These are phyloP conservation scores for Boletus reticuloceps DNA, from an alignment of 768 basidiomycete species.

Conservation along the genomic window DNA sequence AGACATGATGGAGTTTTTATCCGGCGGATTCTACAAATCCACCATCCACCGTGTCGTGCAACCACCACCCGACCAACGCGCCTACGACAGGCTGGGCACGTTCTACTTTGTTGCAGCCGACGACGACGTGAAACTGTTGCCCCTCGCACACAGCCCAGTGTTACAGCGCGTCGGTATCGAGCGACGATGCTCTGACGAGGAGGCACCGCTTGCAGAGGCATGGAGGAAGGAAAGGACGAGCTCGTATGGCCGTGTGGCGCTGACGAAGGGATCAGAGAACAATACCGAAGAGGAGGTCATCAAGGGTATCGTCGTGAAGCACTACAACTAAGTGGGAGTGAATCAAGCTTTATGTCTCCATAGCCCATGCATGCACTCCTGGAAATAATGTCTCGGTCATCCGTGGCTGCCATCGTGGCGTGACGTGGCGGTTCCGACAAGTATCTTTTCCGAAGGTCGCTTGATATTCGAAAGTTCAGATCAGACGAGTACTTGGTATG, in stretches of 20 bases:
- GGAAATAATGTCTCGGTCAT: too few species aligned
- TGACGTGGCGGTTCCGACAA: too few species aligned
- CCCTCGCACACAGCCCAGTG: constrained; percentile 46
- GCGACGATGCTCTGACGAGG: constrained; percentile 34
- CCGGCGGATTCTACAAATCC: constrained; percentile 54
- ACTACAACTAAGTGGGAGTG: constrained; percentile 42
- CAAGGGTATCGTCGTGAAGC: constrained; percentile 52
- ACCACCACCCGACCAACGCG: constrained; percentile 52
- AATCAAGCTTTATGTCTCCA: not conserved
- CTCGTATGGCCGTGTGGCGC: constrained; percentile 47
- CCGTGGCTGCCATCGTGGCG: too few species aligned
- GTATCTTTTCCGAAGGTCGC: too few species aligned
- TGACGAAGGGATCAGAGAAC: constrained; percentile 38
- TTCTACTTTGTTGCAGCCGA: constrained; percentile 57
- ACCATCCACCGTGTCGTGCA: constrained; percentile 62
- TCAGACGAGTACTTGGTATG: too few species aligned
- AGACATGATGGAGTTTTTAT: constrained; percentile 56
- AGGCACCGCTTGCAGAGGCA: constrained; percentile 46
- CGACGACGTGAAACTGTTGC: constrained; percentile 46
- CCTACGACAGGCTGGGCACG: constrained; percentile 46
- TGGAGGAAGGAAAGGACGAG: constrained; percentile 51
- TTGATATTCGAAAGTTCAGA: too few species aligned
- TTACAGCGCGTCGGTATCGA: constrained; percentile 42
- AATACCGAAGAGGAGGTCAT: constrained; percentile 55
- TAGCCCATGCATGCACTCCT: too few species aligned